These are phyloP conservation scores for Vanderwaltozyma verrucispora DNA, from an alignment of 805 yeast genomes.

Conservation along the genomic window DNA sequence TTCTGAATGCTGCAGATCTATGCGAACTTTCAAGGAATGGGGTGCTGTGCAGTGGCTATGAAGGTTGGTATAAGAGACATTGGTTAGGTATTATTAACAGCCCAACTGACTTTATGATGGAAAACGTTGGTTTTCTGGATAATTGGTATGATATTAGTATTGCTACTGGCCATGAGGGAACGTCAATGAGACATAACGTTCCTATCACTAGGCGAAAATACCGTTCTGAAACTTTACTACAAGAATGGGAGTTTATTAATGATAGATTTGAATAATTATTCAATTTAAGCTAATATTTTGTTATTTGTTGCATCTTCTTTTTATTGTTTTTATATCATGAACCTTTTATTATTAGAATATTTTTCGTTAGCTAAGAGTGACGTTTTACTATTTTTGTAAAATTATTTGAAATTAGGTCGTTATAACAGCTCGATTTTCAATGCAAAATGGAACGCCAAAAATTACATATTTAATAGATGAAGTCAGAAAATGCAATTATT, in stretches of 20 bases:
- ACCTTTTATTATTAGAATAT: too few relatives aligned
- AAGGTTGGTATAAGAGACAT: conserved; percentile 26
- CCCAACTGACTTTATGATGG: conserved; percentile 4
- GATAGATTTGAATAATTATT: too few relatives aligned
- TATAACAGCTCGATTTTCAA: too few relatives aligned
- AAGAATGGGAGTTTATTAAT: conserved; percentile 22
- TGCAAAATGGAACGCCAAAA: too few relatives aligned
- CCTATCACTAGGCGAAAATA: conserved; percentile 22
- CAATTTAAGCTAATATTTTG: too few relatives aligned
- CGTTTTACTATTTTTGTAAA: too few relatives aligned
- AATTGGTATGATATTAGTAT: conserved; percentile 20
- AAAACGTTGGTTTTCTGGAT: conserved; percentile 18
- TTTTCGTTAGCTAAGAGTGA: too few relatives aligned
- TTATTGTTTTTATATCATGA: too few relatives aligned
- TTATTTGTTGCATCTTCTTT: too few relatives aligned
- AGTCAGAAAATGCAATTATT: too few relatives aligned
- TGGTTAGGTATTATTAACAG: conserved; percentile 22
- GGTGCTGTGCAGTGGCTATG: conserved; percentile 22
- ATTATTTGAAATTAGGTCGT: too few relatives aligned
- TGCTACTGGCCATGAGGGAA: conserved; percentile 8
- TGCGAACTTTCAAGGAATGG: conserved; percentile 26
- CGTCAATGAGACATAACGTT: conserved; percentile 25
- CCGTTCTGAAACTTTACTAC: conserved; percentile 18
- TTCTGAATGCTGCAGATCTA: conserved; percentile 25
- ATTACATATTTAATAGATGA: too few relatives aligned